Conservation (phyloP, 2,329 filamentous ascomycete genomes). For the Beauveria brongniartii region DNA sequence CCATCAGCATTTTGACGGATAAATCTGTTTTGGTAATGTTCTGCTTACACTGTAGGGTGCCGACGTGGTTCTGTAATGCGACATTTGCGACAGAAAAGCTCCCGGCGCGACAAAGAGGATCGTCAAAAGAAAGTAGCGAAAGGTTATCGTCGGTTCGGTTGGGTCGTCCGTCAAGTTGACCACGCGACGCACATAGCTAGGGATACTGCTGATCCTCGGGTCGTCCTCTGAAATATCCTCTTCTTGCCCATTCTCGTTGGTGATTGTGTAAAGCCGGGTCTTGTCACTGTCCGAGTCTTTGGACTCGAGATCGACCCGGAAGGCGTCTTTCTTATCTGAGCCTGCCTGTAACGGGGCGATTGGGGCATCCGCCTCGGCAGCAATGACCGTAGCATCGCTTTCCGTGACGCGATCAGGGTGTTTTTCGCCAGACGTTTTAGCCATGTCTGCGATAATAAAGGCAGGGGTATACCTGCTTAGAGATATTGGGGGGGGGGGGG, state of each 20-base stretch:
- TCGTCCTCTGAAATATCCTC: conserved; percentile 35
- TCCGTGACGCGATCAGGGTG: not conserved
- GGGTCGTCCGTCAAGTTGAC: conserved; percentile 51
- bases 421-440: not conserved
- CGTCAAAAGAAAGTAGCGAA: conserved; percentile 49
- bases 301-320: conserved; percentile 8
- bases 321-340: not conserved
- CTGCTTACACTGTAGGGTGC: conserved; percentile 44
- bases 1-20: not conserved
- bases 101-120: conserved; percentile 48
- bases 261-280: not conserved
- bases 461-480: not conserved
- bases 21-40: too few relatives aligned
- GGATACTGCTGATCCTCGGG: conserved; percentile 44
- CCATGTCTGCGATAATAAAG: not conserved
- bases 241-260: conserved; percentile 13
- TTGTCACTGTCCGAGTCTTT: not conserved
- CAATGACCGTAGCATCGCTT: not conserved
- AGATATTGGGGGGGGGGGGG: not conserved
- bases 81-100: conserved; percentile 49
- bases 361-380: conserved; percentile 1
- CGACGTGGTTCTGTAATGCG: conserved; percentile 47
- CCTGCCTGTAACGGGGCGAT: not conserved
- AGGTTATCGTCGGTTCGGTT: conserved; percentile 46
- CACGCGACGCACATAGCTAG: conserved; percentile 45